Percentiles rank a stretch among this genome's conserved stretches.
These are phyloP conservation scores for Saxophila tyrrhenica DNA, from an alignment of 495 filamentous ascomycete genomes.

Conservation along the genomic window DNA sequence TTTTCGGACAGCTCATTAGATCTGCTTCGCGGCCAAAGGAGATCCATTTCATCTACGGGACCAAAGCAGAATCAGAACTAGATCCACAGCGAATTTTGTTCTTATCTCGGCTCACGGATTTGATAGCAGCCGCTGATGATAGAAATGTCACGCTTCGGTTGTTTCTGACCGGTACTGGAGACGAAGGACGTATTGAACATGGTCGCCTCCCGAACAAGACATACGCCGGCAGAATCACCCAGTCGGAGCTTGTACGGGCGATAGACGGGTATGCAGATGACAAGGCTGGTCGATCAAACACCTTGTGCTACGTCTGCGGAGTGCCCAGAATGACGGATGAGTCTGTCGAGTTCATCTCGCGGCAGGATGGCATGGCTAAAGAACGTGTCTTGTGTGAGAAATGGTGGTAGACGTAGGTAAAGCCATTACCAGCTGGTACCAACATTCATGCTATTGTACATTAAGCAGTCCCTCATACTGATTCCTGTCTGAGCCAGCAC, in stretches of 20 bases:
- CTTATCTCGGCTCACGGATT: slow-evolving; percentile 24
- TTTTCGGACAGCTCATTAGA: slow-evolving; percentile 27
- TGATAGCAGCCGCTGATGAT: slow-evolving; percentile 10
- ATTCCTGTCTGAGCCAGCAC: too few species aligned
- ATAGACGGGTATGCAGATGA: slow-evolving; percentile 24
- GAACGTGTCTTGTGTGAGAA: slow-evolving; percentile 66
- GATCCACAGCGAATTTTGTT: slow-evolving; percentile 24
- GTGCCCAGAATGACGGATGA: slow-evolving; percentile 71
- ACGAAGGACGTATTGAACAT: slow-evolving; percentile 9
- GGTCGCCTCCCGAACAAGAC: slow-evolving; percentile 16
- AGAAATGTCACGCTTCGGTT: slow-evolving; percentile 13
- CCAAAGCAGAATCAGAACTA: slow-evolving; percentile 16
- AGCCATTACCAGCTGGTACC: background rate
- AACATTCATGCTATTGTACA: background rate
- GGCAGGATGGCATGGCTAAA: slow-evolving; percentile 41
- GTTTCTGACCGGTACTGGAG: slow-evolving; percentile 12
- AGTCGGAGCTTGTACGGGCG: slow-evolving; percentile 14
- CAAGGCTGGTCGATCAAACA: slow-evolving; percentile 32
- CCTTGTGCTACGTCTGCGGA: slow-evolving; percentile 70
- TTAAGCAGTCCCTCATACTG: background rate
- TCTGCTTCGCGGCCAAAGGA: slow-evolving; percentile 14
- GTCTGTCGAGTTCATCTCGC: slow-evolving; percentile 45
- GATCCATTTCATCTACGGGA: slow-evolving; percentile 28
- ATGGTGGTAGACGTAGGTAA: slow-evolving; percentile 58
- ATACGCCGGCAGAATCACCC: slow-evolving; percentile 9